A percentile compares a stretch with the other conserved stretches of the same genome.
These are phyloP conservation scores for Aureobasidium lini DNA, from an alignment of 2,329 filamentous ascomycete species.

Conservation along the genomic window DNA sequence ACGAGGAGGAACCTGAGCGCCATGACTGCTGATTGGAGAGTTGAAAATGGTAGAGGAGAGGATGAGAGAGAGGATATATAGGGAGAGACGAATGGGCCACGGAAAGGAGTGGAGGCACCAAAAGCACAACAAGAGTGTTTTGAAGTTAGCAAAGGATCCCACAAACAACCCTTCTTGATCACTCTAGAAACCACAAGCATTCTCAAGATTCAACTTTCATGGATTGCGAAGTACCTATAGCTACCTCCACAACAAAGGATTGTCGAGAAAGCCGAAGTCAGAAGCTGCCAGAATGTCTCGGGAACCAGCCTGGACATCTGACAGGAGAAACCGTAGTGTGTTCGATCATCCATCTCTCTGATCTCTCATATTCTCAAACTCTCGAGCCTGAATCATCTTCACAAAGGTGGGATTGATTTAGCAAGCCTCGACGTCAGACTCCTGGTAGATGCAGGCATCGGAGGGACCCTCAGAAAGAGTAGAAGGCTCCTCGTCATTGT, in stretches of 20 bases:
- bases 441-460: constrained; percentile 27
- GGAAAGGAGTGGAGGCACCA: too few relatives aligned
- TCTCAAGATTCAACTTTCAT: neutral
- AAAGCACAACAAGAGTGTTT: too few relatives aligned
- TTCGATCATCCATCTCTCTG: neutral
- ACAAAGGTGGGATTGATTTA: neutral
- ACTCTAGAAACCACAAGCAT: neutral
- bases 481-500: constrained; percentile 28
- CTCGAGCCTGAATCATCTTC: too few relatives aligned
- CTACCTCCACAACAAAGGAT: neutral
- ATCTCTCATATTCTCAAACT: neutral
- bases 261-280: neutral
- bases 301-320: neutral
- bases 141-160: too few relatives aligned
- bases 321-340: neutral
- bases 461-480: constrained; percentile 26
- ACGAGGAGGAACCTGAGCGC: too few relatives aligned
- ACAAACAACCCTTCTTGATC: too few relatives aligned
- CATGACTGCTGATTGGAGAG: too few relatives aligned
- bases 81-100: too few relatives aligned
- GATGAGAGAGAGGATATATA: too few relatives aligned
- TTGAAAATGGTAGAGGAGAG: too few relatives aligned
- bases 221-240: neutral
- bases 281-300: neutral
- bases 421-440: constrained; percentile 20